Evolutionary conservation across 441 rosid species (phyloP).

Genomic region (Erodium texanum): DNA sequence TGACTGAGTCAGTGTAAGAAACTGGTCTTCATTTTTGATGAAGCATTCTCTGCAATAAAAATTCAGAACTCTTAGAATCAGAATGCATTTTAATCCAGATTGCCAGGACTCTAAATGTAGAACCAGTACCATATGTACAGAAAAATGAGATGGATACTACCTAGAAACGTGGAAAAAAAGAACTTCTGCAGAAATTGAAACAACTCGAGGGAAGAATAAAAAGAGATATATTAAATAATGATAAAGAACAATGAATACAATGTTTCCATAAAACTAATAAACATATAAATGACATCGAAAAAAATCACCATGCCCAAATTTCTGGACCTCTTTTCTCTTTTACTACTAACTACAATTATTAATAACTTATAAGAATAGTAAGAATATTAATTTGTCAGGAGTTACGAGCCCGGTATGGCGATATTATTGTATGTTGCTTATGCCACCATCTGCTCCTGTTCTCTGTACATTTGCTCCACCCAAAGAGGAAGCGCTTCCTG

Average conservation of each 20-base stretch:
- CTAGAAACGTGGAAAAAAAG: too few relatives aligned
- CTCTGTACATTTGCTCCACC: constrained; percentile 74
- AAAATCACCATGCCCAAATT: background rate
- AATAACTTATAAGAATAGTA: background rate
- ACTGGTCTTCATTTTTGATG: too few relatives aligned
- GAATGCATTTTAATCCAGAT: too few relatives aligned
- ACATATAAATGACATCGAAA: background rate
- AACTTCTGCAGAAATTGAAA: background rate
- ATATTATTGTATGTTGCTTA: background rate
- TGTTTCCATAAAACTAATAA: background rate
- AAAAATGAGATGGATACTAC: too few relatives aligned
- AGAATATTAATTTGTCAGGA: background rate
- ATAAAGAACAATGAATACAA: constrained; percentile 1
- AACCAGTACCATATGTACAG: too few relatives aligned
- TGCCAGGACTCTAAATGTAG: too few relatives aligned
- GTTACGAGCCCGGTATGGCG: background rate
- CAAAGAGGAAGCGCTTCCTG: constrained; percentile 40
- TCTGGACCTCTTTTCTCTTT: background rate
- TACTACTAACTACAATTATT: background rate
- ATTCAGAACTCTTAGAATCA: too few relatives aligned
- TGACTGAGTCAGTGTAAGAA: too few relatives aligned
- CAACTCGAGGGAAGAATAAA: background rate
- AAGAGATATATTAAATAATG: background rate
- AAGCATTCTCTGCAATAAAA: too few relatives aligned
- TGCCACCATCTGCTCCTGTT: constrained; percentile 74